Percentiles rank a stretch among this genome's conserved stretches.
These are phyloP conservation scores for Salix udensis DNA, from an alignment of 345 rosid species.

Conservation along the genomic window DNA sequence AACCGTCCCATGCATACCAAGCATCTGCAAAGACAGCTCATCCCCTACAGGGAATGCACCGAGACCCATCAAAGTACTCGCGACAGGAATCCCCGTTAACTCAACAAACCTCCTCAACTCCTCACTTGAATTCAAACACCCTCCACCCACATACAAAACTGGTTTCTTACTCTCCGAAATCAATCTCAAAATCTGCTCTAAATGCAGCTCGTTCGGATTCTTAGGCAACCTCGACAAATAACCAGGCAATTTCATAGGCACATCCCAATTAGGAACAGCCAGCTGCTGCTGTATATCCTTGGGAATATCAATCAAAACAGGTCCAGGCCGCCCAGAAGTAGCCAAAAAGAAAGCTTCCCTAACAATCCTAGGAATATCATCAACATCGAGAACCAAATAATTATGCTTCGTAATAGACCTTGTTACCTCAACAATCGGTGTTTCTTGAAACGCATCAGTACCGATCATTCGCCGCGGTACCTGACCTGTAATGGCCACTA, in stretches of 20 bases:
- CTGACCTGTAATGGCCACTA: slow-evolving; percentile 86
- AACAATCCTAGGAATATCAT: slow-evolving; percentile 81
- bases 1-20: slow-evolving; percentile 98
- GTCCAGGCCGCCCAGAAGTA: slow-evolving; percentile 87
- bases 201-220: slow-evolving; percentile 44
- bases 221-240: slow-evolving; percentile 78
- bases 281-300: slow-evolving; percentile 94
- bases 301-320: slow-evolving; percentile 83
- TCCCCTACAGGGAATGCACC: slow-evolving; percentile 62
- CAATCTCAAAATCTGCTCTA: slow-evolving; percentile 82
- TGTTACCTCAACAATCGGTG: slow-evolving; percentile 89
- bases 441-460: slow-evolving; percentile 90
- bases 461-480: slow-evolving; percentile 96
- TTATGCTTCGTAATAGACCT: slow-evolving; percentile 90
- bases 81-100: slow-evolving; percentile 86
- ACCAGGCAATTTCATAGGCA: slow-evolving; percentile 55
- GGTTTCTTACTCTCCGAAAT: slow-evolving; percentile 76
- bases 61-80: slow-evolving; percentile 97
- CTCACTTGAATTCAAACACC: slow-evolving; percentile 87
- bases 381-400: slow-evolving; percentile 78
- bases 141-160: slow-evolving; percentile 95
- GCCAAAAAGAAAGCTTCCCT: slow-evolving; percentile 83
- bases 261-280: slow-evolving; percentile 74
- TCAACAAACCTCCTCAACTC: slow-evolving; percentile 79
- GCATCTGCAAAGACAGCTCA: slow-evolving; percentile 78